These are phyloP conservation scores for Carpinus viminea DNA, from an alignment of 306 rosid species.

Conservation along the genomic window DNA sequence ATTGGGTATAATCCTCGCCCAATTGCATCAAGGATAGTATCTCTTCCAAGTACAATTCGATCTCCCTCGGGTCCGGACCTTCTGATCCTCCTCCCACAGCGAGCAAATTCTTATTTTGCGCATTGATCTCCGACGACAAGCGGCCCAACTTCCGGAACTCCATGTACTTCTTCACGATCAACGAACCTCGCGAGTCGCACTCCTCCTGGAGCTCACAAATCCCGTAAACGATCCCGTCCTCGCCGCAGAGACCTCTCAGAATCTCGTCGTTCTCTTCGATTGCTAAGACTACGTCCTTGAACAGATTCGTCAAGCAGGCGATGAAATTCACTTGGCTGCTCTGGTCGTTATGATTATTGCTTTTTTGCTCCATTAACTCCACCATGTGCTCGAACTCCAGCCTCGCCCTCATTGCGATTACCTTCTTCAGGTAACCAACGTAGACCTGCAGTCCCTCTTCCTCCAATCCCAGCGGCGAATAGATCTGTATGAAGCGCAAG, in stretches of 20 bases:
- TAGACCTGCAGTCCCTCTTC: constrained; percentile 90
- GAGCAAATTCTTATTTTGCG: constrained; percentile 70
- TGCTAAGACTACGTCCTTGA: constrained; percentile 83
- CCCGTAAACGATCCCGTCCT: constrained; percentile 92
- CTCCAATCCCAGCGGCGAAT: constrained; percentile 75
- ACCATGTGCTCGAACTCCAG: constrained; percentile 75
- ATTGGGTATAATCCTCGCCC: constrained; percentile 92
- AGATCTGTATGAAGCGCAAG: constrained; percentile 62
- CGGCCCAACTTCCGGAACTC: constrained; percentile 77
- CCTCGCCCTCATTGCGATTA: constrained; percentile 85
- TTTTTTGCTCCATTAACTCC: constrained; percentile 66
- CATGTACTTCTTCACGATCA: constrained; percentile 87
- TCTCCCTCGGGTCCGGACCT: constrained; percentile 88
- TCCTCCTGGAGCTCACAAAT: constrained; percentile 98
- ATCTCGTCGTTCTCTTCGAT: constrained; percentile 81
- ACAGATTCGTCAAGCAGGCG: constrained; percentile 80
- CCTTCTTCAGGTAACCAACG: constrained; percentile 87
- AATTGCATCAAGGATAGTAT: constrained; percentile 77
- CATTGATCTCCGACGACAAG: constrained; percentile 80
- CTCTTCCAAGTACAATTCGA: constrained; percentile 86
- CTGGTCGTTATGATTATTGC: constrained; percentile 20
- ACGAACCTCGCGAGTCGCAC: constrained; percentile 82
- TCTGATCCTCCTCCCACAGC: constrained; percentile 72
- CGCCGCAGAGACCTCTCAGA: constrained; percentile 82
- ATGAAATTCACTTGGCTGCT: constrained; percentile 58